phyloP scores from a whole-genome alignment of 2,329 filamentous ascomycete species.

The Aureobasidium namibiae region DNA sequence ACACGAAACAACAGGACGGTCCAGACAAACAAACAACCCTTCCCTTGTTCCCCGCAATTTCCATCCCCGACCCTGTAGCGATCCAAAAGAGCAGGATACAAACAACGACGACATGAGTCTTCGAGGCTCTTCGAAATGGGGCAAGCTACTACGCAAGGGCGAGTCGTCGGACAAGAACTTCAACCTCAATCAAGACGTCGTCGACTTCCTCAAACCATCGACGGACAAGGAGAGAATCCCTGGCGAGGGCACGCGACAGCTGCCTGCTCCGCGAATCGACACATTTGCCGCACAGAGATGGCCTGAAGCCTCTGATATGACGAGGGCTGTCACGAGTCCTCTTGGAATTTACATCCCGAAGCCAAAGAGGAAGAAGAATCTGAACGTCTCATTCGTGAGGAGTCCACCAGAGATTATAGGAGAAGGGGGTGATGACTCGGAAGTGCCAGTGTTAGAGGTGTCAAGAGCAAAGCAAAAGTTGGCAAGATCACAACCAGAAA shows the following conservation, averaged over 20 bases:
- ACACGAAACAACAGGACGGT: too few species aligned
- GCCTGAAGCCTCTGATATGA: constrained; percentile 41
- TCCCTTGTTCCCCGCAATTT: constrained; percentile 8
- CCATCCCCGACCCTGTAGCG: not conserved
- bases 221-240: constrained; percentile 33
- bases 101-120: constrained; percentile 7
- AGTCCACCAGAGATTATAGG: constrained; percentile 74
- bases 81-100: not conserved
- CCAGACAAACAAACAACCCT: not conserved
- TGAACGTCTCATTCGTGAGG: constrained; percentile 67
- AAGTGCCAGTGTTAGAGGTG: constrained; percentile 63
- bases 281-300: constrained; percentile 42
- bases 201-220: constrained; percentile 50
- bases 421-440: constrained; percentile 81
- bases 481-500: constrained; percentile 22
- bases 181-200: constrained; percentile 39
- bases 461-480: constrained; percentile 44
- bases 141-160: constrained; percentile 19
- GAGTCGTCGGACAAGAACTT: constrained; percentile 18
- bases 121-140: constrained; percentile 15
- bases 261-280: constrained; percentile 37
- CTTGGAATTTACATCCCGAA: constrained; percentile 18
- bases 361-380: constrained; percentile 52
- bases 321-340: constrained; percentile 14
- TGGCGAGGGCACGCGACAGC: constrained; percentile 21